Conservation (phyloP, 805 yeast species). For the Wickerhamiella bombiphila region DNA sequence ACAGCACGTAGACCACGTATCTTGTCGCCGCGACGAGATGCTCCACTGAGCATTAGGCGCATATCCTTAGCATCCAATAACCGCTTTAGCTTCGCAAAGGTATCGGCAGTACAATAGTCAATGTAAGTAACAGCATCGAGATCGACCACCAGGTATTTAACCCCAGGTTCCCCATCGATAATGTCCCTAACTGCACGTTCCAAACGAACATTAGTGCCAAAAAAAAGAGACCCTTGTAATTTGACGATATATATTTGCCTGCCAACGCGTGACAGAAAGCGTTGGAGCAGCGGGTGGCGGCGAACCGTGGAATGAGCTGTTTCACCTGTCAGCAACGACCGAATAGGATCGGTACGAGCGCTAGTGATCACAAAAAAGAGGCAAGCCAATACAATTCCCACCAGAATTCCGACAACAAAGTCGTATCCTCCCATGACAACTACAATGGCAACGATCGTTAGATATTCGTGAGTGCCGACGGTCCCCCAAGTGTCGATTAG, state of each 20-base stretch:
- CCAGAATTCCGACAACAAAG: slow-evolving; percentile 82
- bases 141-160: slow-evolving; percentile 71
- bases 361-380: slow-evolving; percentile 91
- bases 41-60: slow-evolving; percentile 64
- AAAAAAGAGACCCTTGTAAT: slow-evolving; percentile 76
- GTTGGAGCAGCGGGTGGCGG: slow-evolving; percentile 79
- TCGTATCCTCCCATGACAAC: slow-evolving; percentile 91
- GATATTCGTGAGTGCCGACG: slow-evolving; percentile 61
- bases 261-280: slow-evolving; percentile 72
- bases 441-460: slow-evolving; percentile 76
- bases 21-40: slow-evolving; percentile 48
- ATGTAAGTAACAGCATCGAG: slow-evolving; percentile 64
- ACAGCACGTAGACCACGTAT: slow-evolving; percentile 67
- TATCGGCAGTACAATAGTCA: slow-evolving; percentile 94
- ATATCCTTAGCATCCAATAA: slow-evolving; percentile 55
- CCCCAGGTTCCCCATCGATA: slow-evolving; percentile 48
- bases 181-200: slow-evolving; percentile 57
- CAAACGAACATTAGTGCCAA: slow-evolving; percentile 89
- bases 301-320: slow-evolving; percentile 85
- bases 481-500: slow-evolving; percentile 71
- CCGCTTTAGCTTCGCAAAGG: slow-evolving; percentile 74
- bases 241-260: slow-evolving; percentile 80
- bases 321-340: slow-evolving; percentile 70
- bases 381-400: slow-evolving; percentile 83
- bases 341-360: slow-evolving; percentile 66